These are phyloP conservation scores for Pichia eremophila DNA, from an alignment of 805 yeast species.

Conservation along the genomic window DNA sequence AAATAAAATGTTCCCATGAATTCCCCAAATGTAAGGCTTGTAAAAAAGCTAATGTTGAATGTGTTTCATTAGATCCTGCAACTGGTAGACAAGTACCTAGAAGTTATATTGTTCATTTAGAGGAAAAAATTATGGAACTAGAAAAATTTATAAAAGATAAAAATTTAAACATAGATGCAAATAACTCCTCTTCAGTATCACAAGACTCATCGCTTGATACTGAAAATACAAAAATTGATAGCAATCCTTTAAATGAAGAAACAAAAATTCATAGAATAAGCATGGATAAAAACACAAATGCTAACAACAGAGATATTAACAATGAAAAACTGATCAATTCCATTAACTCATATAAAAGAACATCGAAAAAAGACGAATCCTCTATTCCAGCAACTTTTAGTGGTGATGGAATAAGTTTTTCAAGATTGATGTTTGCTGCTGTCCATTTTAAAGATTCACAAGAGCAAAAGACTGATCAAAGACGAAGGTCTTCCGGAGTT, in stretches of 20 bases:
- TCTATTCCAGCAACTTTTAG: constrained; percentile 29
- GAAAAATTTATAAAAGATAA: constrained; percentile 35
- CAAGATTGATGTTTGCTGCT: constrained; percentile 69
- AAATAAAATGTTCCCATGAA: constrained; percentile 57
- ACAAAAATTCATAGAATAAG: not conserved
- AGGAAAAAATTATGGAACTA: constrained; percentile 49
- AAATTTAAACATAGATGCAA: not conserved
- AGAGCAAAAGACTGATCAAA: not conserved
- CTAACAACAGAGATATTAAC: not conserved
- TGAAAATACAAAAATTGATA: too few relatives aligned
- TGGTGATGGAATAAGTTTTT: constrained; percentile 63
- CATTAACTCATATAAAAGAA: not conserved
- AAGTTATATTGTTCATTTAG: constrained; percentile 65
- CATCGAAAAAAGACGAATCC: constrained; percentile 18
- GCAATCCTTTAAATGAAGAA: too few relatives aligned
- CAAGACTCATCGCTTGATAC: too few relatives aligned
- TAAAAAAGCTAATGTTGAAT: constrained; percentile 54
- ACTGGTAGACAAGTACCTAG: constrained; percentile 84
- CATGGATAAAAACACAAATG: not conserved
- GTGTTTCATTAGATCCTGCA: constrained; percentile 80
- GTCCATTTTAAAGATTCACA: constrained; percentile 38
- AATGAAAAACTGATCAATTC: not conserved
- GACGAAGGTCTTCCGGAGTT: not conserved
- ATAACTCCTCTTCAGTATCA: not conserved
- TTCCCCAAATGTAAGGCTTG: constrained; percentile 63